Base-by-base conservation (phyloP, 2,329 filamentous ascomycete species). In the Aureobasidium sp. region DNA sequence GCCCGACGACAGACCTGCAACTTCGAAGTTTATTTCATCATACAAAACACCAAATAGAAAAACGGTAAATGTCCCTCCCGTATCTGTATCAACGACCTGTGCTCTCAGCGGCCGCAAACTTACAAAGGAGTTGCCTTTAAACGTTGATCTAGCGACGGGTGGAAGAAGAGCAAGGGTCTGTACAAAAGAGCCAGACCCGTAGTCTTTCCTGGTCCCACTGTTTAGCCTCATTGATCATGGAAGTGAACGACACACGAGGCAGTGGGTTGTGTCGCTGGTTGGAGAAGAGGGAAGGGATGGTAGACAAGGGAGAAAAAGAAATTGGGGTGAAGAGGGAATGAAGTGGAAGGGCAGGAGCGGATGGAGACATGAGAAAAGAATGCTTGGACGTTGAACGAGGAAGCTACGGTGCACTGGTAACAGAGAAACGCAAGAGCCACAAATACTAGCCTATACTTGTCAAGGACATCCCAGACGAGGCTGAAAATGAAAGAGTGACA, bases 61-160 rank as follows among this genome's bases (percentile, higher is more conserved):
- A 21, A 21, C 21, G 21, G 32, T n/a, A 44, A n/a, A 39, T 59
- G 57, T 59, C 15, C 32, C 57, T 59, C 57, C 57, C 57, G 57
- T 50, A 59, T 59, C 57, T 59, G 57, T 59, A 45, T 45, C 32
- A 47, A 59, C 57, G 45, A 45, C 57, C 45, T 34, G 13, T 37
- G 3, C 57, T 34, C 57, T 59, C 57, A 50, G 41, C 36, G 34
- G 45, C 45, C 45, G 57, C 57, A 50, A 45, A 59, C 57, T 59
- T 49, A 49, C 32, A 37, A 41, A 59, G 57, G 57, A 59, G 57
- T 29, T 21, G 36, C n/a, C 11, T 32, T 30, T 6, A 9, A 5
- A 5, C 34, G 32, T 59, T 13, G 10, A 39, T 59, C 57, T 59
- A 32, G 57, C 57, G 57, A 59, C 57, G 13, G 3, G 42, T 5